Evolutionary conservation across 768 basidiomycete genomes (phyloP), one percentile per base, ranked within the genome.

Genomic region (Rickenella mellea): DNA sequence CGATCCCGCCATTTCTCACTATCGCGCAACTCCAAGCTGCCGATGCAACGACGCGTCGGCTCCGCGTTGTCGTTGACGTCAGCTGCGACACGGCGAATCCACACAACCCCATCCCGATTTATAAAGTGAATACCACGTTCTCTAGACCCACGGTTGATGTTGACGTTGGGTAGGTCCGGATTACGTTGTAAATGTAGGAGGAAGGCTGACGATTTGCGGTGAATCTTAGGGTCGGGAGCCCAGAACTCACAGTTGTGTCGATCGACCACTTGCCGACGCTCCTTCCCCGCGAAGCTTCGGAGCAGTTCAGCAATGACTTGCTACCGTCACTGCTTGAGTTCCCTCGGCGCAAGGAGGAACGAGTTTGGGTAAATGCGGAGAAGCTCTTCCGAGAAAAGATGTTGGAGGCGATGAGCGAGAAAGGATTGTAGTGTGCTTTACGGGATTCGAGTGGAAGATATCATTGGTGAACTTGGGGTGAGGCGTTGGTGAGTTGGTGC

Each of bases 11-110:
- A n/a, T 98, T 97, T 61, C 46, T 96, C 37, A 80, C 80, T 4
- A 59, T 65, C 22, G 76, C 83, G 31, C 76, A 77, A 45, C 83
- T 96, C 49, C 62, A 62, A n/a, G 70, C 70, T 17, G 87, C 85
- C 10, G n/a, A n/a, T n/a, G 90, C 92, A 20, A 63, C 67, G 42
- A 52, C 63, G 14, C 72, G 96, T 46, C 69, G 71, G 43, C 63
- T 99, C 46, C 70, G 77, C 19, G 80, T 93, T 22, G 79, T 97
- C 36, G 96, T 97, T 20, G 96, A 99, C 53, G 96, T 99, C 53
- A 94, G 90, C 59, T 99, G 96, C 68, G 96, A 99, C 61, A 98
- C 94, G 19, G 97, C 92, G 41, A 99, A 99, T 62, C 93, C 96
- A 12, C 83, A 83, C 74, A 99, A 98, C 62, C 96, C 96, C 1